phyloP scores from a whole-genome alignment of 805 yeast genomes.

The Starmerella vitae region DNA sequence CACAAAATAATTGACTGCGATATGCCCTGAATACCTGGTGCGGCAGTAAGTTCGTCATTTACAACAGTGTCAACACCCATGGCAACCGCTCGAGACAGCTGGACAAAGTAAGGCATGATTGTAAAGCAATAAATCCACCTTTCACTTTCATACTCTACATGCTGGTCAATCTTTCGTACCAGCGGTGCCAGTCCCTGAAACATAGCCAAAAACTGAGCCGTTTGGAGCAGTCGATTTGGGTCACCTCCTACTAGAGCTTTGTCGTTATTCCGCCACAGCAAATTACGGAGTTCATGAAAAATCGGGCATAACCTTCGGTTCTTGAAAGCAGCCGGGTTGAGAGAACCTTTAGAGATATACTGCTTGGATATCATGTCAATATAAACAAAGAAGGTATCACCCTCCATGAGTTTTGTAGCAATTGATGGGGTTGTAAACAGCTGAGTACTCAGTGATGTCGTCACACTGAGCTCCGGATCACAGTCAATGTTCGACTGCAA shows the following conservation, averaged over 20 bases:
- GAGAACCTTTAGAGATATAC: conserved; percentile 40
- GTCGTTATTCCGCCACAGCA: conserved; percentile 55
- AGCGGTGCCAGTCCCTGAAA: conserved; percentile 71
- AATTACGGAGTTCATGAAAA: conserved; percentile 64
- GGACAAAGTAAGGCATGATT: conserved; percentile 52
- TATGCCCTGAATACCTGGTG: not conserved
- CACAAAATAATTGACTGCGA: conserved; percentile 2
- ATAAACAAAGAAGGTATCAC: conserved; percentile 51
- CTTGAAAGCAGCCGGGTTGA: conserved; percentile 38
- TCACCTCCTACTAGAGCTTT: conserved; percentile 36
- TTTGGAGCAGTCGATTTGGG: conserved; percentile 38
- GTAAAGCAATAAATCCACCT: conserved; percentile 66
- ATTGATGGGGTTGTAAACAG: conserved; percentile 80
- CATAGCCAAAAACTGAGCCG: conserved; percentile 49
- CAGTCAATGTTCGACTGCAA: conserved; percentile 61
- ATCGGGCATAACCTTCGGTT: conserved; percentile 68
- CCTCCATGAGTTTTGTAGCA: conserved; percentile 45
- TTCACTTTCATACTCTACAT: conserved; percentile 81
- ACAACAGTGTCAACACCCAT: conserved; percentile 20
- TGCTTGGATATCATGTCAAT: conserved; percentile 51
- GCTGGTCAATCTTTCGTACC: conserved; percentile 60
- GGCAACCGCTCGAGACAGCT: conserved; percentile 30
- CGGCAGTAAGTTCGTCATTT: not conserved
- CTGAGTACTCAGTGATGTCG: conserved; percentile 67
- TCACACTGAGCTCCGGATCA: conserved; percentile 72